Conservation (phyloP, 2,329 filamentous ascomycete species). For the Penicillium freii region DNA sequence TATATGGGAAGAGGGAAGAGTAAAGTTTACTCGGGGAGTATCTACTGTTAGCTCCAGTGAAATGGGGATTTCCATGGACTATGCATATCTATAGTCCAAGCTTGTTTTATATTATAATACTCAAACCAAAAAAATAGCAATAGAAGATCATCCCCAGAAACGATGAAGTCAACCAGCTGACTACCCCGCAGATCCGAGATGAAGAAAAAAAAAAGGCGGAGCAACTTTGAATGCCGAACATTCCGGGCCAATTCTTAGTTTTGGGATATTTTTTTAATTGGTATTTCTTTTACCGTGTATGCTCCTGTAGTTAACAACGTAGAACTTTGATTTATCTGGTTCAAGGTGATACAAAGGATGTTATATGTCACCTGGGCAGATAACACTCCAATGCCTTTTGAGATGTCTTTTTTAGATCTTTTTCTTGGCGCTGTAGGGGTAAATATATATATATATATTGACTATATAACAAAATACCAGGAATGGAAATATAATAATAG, state of each 20-base stretch:
- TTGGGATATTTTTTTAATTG: not conserved
- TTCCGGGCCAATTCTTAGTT: not conserved
- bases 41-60: slow-evolving; percentile 5
- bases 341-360: not conserved
- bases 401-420: not conserved
- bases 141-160: not conserved
- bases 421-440: not conserved
- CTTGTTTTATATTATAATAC: slow-evolving; percentile 6
- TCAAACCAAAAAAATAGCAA: not conserved
- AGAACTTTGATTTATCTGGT: not conserved
- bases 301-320: not conserved
- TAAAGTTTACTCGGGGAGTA: slow-evolving; percentile 25
- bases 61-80: not conserved
- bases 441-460: not conserved
- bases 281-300: not conserved
- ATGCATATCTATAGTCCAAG: not conserved
- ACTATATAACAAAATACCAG: not conserved
- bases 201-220: slow-evolving; percentile 13
- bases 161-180: slow-evolving; percentile 14
- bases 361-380: not conserved
- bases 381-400: not conserved
- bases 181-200: slow-evolving; percentile 23
- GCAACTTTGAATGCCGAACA: not conserved
- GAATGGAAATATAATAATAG: not conserved
- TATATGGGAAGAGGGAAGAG: slow-evolving; percentile 6